Base-by-base conservation (phyloP, 768 basidiomycete genomes). In the Postia placenta region DNA sequence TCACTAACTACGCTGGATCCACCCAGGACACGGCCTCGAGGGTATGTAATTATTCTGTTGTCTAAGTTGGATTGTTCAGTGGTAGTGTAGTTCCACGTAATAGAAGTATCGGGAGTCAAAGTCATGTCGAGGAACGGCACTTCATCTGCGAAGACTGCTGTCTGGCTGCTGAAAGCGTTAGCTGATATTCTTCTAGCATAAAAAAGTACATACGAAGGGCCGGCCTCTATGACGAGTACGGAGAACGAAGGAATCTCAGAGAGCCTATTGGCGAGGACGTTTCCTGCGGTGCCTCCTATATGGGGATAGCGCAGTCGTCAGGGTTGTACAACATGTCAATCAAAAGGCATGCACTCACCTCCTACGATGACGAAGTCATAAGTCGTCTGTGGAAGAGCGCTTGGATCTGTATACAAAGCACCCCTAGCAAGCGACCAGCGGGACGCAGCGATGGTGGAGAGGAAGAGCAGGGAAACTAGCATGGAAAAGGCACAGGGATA, bases 51-150 rank as follows among this genome's bases (percentile, higher is more conserved):
- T 3, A 45, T 14, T 4, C 61, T 61, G 25, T 50, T 45, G 25
- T 50, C 44, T n/a, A 64, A 50, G 6, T 49, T 57, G 3, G 35
- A 0, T 44, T 65, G 64, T 4, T 56, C 47, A 4, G 52, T 45
- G 2, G 60, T 63, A 11, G 58, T 65, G 50, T 56, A 64, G 43
- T 64, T 64, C 63, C 63, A 66, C 27, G 47, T 50, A 19, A 53
- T n/a, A 3, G 48, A 30, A 1, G 58, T 56, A 17, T 47, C 38
- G 11, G 52, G 52, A 11, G 53, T 4, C 7, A 51, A 41, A 2
- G 28, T 35, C n/a, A 36, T n/a, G 28, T 42, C 45, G 12, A 49
- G 30, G 38, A 52, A 52, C 12, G 56, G 50, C 5, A 52, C 27
- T 35, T 56, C 14, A 5, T 39, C 35, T 22, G 46, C 23, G 25